A percentile compares a stretch with the other conserved stretches of the same genome.
These are phyloP conservation scores for Rosa persica DNA, from an alignment of 306 rosid species.

Conservation along the genomic window DNA sequence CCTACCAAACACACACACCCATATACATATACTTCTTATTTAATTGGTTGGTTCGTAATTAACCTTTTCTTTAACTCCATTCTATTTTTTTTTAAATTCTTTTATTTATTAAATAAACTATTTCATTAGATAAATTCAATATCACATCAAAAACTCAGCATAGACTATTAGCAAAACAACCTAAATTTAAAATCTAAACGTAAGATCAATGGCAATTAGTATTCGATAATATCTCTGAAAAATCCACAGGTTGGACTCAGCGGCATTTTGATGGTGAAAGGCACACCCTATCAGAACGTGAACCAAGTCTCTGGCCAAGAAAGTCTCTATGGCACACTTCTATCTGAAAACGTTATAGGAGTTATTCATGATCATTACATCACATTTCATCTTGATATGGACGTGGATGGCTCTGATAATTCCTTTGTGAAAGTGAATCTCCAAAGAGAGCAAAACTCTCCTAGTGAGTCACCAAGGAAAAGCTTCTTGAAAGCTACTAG, in stretches of 20 bases:
- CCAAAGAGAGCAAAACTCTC: slow-evolving; percentile 40
- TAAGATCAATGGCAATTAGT: neutral
- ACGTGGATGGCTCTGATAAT: slow-evolving; percentile 72
- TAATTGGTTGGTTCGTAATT: too few species aligned
- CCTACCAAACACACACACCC: too few species aligned
- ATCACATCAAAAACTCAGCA: too few species aligned
- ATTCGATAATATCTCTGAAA: neutral
- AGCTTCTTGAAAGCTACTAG: slow-evolving; percentile 71
- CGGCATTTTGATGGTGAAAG: slow-evolving; percentile 94
- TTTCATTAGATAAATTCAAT: too few species aligned
- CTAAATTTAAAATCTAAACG: too few species aligned
- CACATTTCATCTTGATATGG: slow-evolving; percentile 80
- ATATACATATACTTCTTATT: too few species aligned
- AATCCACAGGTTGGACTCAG: slow-evolving; percentile 71
- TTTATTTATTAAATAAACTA: too few species aligned
- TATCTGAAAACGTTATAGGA: slow-evolving; percentile 76
- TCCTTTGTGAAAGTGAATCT: slow-evolving; percentile 75
- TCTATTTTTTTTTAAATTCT: too few species aligned
- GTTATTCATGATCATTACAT: slow-evolving; percentile 83
- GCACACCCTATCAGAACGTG: slow-evolving; percentile 55
- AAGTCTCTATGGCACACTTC: slow-evolving; percentile 67
- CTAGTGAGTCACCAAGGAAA: slow-evolving; percentile 64
- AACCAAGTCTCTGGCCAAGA: slow-evolving; percentile 47
- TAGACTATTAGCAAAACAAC: too few species aligned
- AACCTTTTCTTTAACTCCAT: too few species aligned